Conservation (phyloP, 352 stramenopile species). For the Ophiocytium majus region DNA sequence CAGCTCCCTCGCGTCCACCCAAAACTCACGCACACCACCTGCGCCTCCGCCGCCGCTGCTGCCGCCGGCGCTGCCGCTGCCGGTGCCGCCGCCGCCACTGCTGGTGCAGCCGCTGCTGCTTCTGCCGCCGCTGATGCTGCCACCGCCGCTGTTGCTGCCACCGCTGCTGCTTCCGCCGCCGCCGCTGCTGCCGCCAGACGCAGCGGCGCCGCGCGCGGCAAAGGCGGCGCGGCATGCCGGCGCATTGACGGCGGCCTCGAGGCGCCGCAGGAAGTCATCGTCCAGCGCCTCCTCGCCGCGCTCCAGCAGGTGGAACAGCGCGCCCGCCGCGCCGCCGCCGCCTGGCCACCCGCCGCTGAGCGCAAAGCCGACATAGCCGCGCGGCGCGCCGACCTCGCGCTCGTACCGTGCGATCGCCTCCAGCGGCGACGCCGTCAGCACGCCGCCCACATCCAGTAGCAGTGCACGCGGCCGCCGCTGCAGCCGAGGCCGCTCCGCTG, state of each 20-base stretch:
- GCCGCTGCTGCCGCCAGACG: background rate
- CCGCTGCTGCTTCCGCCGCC: background rate
- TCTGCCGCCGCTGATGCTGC: background rate
- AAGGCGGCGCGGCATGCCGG: background rate
- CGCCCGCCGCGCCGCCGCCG: constrained; percentile 28
- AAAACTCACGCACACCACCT: background rate
- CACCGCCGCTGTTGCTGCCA: background rate
- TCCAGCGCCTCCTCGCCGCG: constrained; percentile 47
- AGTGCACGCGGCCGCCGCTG: constrained; percentile 16
- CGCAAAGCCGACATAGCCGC: background rate
- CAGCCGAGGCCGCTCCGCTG: background rate
- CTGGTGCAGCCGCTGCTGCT: background rate
- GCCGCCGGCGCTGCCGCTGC: too few species aligned
- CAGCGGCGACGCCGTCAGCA: constrained; percentile 49
- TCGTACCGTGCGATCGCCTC: constrained; percentile 48
- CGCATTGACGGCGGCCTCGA: constrained; percentile 31
- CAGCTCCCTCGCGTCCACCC: background rate
- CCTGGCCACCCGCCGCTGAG: background rate
- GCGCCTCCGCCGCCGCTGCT: too few species aligned
- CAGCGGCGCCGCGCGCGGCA: too few species aligned
- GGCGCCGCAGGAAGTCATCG: constrained; percentile 40
- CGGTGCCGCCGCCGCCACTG: background rate
- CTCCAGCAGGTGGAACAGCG: constrained; percentile 53
- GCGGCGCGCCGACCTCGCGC: constrained; percentile 13
- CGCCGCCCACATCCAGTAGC: constrained; percentile 54